phyloP scores from a whole-genome alignment of 2,329 filamentous ascomycete species.

The Penicillium sumatraense region DNA sequence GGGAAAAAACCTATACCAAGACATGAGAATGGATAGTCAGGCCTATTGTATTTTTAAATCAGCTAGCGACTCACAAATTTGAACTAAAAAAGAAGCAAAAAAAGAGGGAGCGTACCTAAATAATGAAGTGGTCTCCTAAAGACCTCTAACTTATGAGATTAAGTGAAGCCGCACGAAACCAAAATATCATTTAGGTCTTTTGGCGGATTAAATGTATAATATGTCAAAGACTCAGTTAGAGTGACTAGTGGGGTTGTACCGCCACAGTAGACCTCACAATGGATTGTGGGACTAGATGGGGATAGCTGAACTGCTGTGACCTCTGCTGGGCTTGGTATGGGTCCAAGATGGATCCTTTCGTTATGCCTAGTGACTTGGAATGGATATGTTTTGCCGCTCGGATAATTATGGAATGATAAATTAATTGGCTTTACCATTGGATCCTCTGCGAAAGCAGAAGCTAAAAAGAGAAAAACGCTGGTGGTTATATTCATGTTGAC shows the following conservation, averaged over 20 bases:
- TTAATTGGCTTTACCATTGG: not conserved
- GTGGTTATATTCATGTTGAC: not conserved
- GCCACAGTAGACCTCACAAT: not conserved
- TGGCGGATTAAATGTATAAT: not conserved
- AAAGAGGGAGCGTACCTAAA: too few relatives aligned
- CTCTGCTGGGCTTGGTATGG: not conserved
- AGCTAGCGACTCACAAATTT: too few relatives aligned
- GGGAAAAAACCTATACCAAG: constrained; percentile 1
- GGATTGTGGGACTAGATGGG: not conserved
- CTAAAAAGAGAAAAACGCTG: not conserved
- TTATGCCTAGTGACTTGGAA: not conserved
- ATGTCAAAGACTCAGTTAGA: not conserved
- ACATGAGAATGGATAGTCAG: not conserved
- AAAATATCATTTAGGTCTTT: not conserved
- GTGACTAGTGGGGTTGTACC: not conserved
- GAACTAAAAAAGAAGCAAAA: not conserved
- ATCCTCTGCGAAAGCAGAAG: not conserved
- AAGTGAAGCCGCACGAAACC: not conserved
- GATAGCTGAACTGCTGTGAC: not conserved
- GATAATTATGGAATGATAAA: not conserved
- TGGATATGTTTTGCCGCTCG: not conserved
- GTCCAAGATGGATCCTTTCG: not conserved
- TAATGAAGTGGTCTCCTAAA: too few relatives aligned
- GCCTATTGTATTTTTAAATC: not conserved
- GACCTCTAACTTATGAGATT: too few relatives aligned